Conservation (phyloP, 176 grass and related monocot genomes). For the sorghum (Sorghum bicolor) region DNA sequence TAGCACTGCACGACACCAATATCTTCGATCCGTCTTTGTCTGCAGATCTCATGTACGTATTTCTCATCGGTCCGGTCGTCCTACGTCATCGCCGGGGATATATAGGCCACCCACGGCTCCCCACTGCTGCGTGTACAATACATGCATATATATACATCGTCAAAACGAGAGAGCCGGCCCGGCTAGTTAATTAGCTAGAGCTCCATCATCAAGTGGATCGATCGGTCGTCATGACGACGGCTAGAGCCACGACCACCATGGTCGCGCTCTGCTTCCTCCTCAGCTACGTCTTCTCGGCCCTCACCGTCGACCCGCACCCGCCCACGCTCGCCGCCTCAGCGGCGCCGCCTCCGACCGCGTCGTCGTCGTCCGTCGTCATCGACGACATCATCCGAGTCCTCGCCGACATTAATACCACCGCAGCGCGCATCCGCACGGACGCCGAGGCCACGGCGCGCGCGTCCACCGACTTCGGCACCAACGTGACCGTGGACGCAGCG, state of each 20-base stretch:
- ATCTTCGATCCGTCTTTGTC: no score
- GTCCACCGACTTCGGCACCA: slow-evolving; percentile 58
- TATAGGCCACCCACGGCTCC: no score
- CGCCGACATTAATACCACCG: background rate
- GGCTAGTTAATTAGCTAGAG: no score
- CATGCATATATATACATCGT: no score
- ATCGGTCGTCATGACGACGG: background rate
- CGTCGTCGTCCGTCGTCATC: background rate
- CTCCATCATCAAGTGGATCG: background rate
- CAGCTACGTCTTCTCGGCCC: background rate
- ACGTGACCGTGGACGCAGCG: background rate
- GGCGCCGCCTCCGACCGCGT: background rate
- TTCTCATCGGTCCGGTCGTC: no score
- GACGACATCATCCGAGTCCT: slow-evolving; percentile 27
- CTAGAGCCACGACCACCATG: background rate
- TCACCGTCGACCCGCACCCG: background rate
- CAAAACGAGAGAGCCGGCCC: no score
- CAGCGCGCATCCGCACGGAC: slow-evolving; percentile 17
- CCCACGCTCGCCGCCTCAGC: background rate
- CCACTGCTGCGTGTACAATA: no score
- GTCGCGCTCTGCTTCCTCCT: slow-evolving; percentile 9
- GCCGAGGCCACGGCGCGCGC: background rate
- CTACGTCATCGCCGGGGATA: no score
- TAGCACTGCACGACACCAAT: no score
- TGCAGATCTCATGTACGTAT: no score